These are phyloP conservation scores for Fusarium temperatum DNA, from an alignment of 2,329 filamentous ascomycete species.

Conservation along the genomic window DNA sequence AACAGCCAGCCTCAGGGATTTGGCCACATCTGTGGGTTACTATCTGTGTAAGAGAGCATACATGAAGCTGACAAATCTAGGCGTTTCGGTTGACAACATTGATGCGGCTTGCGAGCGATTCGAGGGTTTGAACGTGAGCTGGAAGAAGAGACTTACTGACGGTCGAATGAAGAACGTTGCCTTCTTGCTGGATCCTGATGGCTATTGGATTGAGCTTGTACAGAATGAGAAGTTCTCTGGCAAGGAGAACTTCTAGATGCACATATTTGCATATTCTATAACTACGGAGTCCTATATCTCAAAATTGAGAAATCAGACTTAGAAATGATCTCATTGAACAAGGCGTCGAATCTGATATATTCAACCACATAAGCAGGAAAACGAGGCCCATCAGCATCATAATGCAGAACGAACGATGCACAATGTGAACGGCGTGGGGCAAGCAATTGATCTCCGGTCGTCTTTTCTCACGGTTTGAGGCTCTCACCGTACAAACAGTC, in stretches of 20 bases:
- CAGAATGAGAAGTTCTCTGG: conserved; percentile 77
- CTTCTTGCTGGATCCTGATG: conserved; percentile 88
- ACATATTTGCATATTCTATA: neutral
- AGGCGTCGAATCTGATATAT: neutral
- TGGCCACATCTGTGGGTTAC: conserved; percentile 82
- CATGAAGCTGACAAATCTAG: conserved; percentile 52
- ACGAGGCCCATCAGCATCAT: neutral
- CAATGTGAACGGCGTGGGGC: neutral
- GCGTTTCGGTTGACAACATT: conserved; percentile 86
- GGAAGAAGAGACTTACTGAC: conserved; percentile 96
- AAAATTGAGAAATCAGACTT: neutral
- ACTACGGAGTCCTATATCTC: neutral
- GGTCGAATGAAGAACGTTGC: conserved; percentile 94
- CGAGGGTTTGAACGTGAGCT: conserved; percentile 81
- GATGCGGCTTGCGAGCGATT: conserved; percentile 87
- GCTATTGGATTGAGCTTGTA: conserved; percentile 82
- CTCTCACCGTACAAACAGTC: neutral
- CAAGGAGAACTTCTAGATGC: conserved; percentile 60
- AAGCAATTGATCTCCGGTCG: neutral
- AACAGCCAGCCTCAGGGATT: conserved; percentile 94
- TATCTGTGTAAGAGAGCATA: neutral
- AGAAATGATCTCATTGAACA: neutral
- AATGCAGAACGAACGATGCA: neutral
- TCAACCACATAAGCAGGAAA: neutral
- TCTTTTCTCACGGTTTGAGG: neutral